A percentile compares a stretch with the other conserved stretches of the same genome.
Evolutionary conservation across 2,329 filamentous ascomycete genomes (phyloP).

Genomic region (Chrysoporthe austroafricana): DNA sequence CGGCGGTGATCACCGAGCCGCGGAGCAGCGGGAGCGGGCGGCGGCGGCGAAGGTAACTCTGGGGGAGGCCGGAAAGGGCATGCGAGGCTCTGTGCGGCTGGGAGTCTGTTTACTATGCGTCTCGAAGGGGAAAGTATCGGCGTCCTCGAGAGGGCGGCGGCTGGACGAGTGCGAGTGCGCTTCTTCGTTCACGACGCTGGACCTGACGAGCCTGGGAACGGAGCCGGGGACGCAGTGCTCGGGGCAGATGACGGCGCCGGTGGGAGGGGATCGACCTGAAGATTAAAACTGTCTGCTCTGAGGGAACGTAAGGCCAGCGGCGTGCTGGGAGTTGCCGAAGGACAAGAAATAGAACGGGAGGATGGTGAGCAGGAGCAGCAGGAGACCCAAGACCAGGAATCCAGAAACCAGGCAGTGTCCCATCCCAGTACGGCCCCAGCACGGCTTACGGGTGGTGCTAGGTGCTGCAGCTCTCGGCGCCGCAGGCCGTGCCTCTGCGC

Average conservation of each 20-base stretch:
- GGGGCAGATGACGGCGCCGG: not conserved
- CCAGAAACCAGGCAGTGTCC: no score
- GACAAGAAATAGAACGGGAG: not conserved
- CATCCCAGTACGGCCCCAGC: no score
- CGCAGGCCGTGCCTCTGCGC: not conserved
- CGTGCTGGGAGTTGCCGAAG: not conserved
- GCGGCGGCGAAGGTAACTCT: not conserved
- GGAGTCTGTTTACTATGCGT: slow-evolving; percentile 1
- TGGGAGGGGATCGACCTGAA: not conserved
- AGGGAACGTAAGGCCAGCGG: not conserved
- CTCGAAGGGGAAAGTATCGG: slow-evolving; percentile 15
- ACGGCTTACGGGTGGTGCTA: no score
- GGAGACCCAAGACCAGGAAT: not conserved
- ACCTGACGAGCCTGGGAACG: not conserved
- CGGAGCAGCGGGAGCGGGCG: not conserved
- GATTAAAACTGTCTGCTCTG: not conserved
- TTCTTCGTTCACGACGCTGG: not conserved
- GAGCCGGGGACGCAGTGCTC: not conserved
- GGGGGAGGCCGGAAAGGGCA: not conserved
- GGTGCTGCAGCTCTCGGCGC: not conserved
- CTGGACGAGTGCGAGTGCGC: not conserved
- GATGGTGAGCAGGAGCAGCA: not conserved
- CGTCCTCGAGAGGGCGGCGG: slow-evolving; percentile 1
- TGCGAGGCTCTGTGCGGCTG: not conserved
- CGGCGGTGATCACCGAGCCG: slow-evolving; percentile 1